Base-by-base conservation (phyloP, 345 rosid genomes). In the Salix suchowensis region DNA sequence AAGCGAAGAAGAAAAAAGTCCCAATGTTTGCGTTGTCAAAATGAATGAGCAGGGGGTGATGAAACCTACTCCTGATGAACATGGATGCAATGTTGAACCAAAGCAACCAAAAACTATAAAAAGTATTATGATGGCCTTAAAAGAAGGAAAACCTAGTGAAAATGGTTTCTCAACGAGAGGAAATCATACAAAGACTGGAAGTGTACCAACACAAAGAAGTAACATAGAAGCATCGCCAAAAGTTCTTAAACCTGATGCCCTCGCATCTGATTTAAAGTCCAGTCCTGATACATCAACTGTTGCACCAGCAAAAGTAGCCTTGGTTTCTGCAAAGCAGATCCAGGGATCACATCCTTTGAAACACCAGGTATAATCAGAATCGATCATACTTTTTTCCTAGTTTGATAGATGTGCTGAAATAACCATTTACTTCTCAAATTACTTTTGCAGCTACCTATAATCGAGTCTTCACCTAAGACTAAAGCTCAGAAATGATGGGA, bases 101-200 rank as follows among this genome's bases (percentile, higher is more conserved):
- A 92, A 87, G 89, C 94, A 92, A 78, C 95, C 98, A 4, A 96
- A 90, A 81, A 89, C 92, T 68, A 93, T 93, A 60, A 92, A 85
- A 84, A 86, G 82, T 81, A 92, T 93, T 67, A 92, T 96, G 96
- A 91, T 88, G 89, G 91, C 97, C 78, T 79, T 96, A 78, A 96
- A 91, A 87, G 99, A 93, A 89, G 99, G 93, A 67, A 91, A 91
- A 85, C 85, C 83, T 71, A 87, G 97, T 86, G 98, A 93, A 82
- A 96, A 86, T 80, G 86, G 88, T 80, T 96, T 97, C 44, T 97
- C 97, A 9, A 79, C 89, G 91, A 89, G 97, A 88, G 86, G 90
- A 74, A 88, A 77, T 70, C 87, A 91, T 46, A 58, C 79, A 16
- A 93, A 88, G 88, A 55, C 84, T 54, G 85, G 76, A 71, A 83